Evolutionary conservation across 768 basidiomycete species (phyloP), one percentile per base, ranked within the genome.

Genomic region (Termitomyces sp.): DNA sequence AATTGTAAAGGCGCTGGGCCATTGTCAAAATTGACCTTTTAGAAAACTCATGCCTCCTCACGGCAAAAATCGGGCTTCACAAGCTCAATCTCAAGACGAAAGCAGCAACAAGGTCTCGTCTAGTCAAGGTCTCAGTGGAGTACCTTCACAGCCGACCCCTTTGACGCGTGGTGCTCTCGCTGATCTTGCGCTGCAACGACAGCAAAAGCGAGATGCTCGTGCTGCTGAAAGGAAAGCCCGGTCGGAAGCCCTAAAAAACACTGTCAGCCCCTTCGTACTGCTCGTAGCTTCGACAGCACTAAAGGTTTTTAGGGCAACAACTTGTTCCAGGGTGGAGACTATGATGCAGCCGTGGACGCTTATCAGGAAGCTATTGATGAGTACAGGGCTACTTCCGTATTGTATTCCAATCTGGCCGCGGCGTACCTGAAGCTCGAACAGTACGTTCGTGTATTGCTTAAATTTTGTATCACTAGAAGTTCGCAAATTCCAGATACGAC

Each of bases 361-460:
- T 77, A 75, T 52, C 64, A 60, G 7, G 50, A 57, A 12, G 72
- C 72, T 0, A 69, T 73, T 24, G 62, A 65, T 4, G 42, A 70
- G 2, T 68, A 68, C 60, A 69, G 70, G n/a, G 68, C 70, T 13
- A 74, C 75, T 44, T 65, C 71, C 5, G 61, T 64, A 0, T 68
- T 75, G 33, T 66, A 70, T 56, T 71, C 75, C 44, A 71, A 72
- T 51, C 64, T 77, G 13, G 70, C 75, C 34, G 73, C 68, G 2
- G 69, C 70, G 0, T 74, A 74, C 56, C 56, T 76, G 9, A 77
- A 77, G 56, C 59, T 75, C 2, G 62, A 69, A 68, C 69, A 73
- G 60, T 56, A 70, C 56, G 46, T 48, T 31, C 44, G n/a, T 16
- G 29, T 5, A 34, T 52, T 20, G 44, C 28, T n/a, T 20, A 22